These are phyloP conservation scores for Erucastrum elatum DNA, from an alignment of 345 rosid species.

Conservation along the genomic window DNA sequence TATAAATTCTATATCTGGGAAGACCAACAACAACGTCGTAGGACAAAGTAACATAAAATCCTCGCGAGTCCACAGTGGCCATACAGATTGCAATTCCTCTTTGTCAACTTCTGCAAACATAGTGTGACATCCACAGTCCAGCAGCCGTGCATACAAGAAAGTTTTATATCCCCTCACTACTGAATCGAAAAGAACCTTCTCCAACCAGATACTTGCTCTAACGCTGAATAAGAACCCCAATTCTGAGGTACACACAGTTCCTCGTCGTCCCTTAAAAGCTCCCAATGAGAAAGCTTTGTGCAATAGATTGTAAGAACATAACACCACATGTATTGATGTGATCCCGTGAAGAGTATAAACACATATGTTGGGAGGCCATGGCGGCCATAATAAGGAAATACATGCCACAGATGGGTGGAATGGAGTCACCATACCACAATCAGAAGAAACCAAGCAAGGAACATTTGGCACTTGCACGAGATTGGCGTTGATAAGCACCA, in stretches of 20 bases:
- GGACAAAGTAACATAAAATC: too few species aligned
- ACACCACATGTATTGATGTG: not conserved
- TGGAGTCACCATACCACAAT: not conserved
- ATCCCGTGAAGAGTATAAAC: not conserved
- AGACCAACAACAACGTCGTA: not conserved
- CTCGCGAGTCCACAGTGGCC: too few species aligned
- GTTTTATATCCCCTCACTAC: too few species aligned
- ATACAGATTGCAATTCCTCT: too few species aligned
- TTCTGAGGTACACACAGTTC: not conserved
- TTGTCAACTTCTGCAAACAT: too few species aligned
- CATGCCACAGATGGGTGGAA: not conserved
- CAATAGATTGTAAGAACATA: too few species aligned
- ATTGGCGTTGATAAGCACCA: not conserved
- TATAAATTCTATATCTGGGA: not conserved
- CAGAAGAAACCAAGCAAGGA: not conserved
- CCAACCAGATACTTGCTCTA: not conserved
- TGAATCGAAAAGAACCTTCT: not conserved
- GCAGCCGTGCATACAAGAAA: not conserved
- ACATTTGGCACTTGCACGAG: not conserved
- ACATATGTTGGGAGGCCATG: not conserved
- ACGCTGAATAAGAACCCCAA: not conserved
- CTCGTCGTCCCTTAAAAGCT: not conserved
- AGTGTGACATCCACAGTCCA: not conserved
- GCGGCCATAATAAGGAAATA: not conserved
- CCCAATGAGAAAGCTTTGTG: too few species aligned